A percentile compares a stretch with the other conserved stretches of the same genome.
Conservation (phyloP, 164 flowering plant genomes). For the Warburgia ugandensis region DNA sequence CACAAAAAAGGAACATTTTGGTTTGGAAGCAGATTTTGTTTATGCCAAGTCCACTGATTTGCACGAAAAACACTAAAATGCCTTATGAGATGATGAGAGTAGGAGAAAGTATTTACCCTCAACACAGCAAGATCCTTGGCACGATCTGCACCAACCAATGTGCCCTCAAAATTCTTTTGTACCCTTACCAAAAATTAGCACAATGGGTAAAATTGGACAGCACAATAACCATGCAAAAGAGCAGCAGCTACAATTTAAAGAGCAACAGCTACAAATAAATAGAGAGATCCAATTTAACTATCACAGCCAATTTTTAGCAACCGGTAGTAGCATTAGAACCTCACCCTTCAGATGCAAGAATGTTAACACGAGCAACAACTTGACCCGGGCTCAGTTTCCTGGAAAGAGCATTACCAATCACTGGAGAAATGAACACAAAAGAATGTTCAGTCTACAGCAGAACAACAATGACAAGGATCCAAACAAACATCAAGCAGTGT, state of each 20-base stretch:
- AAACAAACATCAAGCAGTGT: slow-evolving; percentile 1
- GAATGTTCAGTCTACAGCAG: slow-evolving; percentile 1
- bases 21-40: background rate
- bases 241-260: background rate
- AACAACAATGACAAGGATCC: background rate
- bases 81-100: background rate
- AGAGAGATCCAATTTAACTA: background rate
- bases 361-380: slow-evolving; percentile 91
- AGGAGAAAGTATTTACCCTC: slow-evolving; percentile 40
- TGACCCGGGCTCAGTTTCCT: slow-evolving; percentile 72
- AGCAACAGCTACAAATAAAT: slow-evolving; percentile 1
- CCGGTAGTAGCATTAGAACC: slow-evolving; percentile 14
- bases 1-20: too few relatives aligned
- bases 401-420: slow-evolving; percentile 83
- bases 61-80: background rate
- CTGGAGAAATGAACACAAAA: slow-evolving; percentile 24
- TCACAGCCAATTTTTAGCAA: slow-evolving; percentile 8
- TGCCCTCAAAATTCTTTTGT: slow-evolving; percentile 91
- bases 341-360: slow-evolving; percentile 90
- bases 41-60: background rate
- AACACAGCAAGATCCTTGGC: slow-evolving; percentile 91
- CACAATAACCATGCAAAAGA: background rate
- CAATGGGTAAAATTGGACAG: slow-evolving; percentile 8
- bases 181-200: slow-evolving; percentile 37
- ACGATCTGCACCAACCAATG: slow-evolving; percentile 87